Evolutionary conservation across 495 filamentous ascomycete species (phyloP), one percentile per base, ranked within the genome.

Genomic region (Lasiosphaeria miniovina): DNA sequence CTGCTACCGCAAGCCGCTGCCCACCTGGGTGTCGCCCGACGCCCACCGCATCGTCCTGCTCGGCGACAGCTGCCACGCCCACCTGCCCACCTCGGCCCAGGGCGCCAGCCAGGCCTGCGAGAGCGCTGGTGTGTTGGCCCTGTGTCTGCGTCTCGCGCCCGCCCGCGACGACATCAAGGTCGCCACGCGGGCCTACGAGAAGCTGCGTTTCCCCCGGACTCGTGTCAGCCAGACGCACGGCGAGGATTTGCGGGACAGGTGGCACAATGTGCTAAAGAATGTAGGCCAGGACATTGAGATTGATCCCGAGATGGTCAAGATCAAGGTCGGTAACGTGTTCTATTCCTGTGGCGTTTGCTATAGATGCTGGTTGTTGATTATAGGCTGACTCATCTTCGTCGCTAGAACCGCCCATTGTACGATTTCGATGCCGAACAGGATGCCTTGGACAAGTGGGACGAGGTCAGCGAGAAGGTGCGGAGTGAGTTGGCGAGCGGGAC

Each of bases 181-280:
- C 31, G 80, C 79, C 68, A 82, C 80, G 8, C 63, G 80, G 52
- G 69, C 71, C 4, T 83, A 83, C 67, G 80, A 83, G 65, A 82
- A 81, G 64, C 62, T 83, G 32, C 69, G 80, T 7, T 83, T 83
- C 60, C 63, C 61, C 6, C 61, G 80, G 46, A 77, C 75, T 4
- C 62, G 79, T 4, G 64, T 74, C 36, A 78, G 75, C 50, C 80
- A 82, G 62, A 72, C 70, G 14, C 81, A 83, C 58, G 80, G 80
- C 0, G 78, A 81, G 62, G 80, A 82, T 59, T 52, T 83, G 34
- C 59, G 80, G n/a, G 78, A 82, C 61, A 65, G 80, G 15, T 83
- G 80, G 80, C 80, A 83, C 56, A 77, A 71, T 58, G 76, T 75
- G 43, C 66, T 83, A 24, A 81, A 78, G 63, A 64, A 71, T 36